phyloP scores from a whole-genome alignment of 2,329 filamentous ascomycete genomes.

The Fusarium coicis region DNA sequence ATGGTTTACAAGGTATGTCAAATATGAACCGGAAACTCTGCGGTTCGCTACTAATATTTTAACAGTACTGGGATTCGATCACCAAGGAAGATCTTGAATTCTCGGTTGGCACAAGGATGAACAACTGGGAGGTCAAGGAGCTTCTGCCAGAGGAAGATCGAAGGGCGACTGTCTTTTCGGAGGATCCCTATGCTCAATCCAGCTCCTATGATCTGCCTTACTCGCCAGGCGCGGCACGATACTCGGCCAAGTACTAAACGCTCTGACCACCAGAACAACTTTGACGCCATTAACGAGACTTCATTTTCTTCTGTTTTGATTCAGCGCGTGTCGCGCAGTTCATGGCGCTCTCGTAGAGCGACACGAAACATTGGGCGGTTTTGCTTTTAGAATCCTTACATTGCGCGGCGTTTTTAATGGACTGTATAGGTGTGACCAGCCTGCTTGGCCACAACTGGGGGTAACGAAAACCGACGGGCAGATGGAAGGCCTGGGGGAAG shows the following conservation, averaged over 20 bases:
- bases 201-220: conserved; percentile 64
- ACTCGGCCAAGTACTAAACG: conserved; percentile 58
- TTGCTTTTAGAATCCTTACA: conserved; percentile 33
- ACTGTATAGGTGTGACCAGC: conserved; percentile 8
- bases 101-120: conserved; percentile 92
- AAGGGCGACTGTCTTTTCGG: conserved; percentile 76
- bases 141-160: conserved; percentile 83
- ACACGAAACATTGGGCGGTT: conserved; percentile 7
- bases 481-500: conserved; percentile 10
- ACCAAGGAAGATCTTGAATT: conserved; percentile 98
- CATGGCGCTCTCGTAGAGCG: neutral
- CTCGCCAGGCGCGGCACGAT: conserved; percentile 56
- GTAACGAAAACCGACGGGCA: conserved; percentile 18
- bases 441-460: conserved; percentile 7
- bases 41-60: conserved; percentile 10
- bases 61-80: conserved; percentile 97
- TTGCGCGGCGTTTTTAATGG: conserved; percentile 40
- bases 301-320: conserved; percentile 30
- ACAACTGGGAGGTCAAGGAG: conserved; percentile 99
- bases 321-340: conserved; percentile 19
- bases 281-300: conserved; percentile 34
- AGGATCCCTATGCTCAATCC: conserved; percentile 71
- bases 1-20: conserved; percentile 93
- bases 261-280: neutral
- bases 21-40: neutral